These are phyloP conservation scores for Flagelloscypha sp. DNA, from an alignment of 768 basidiomycete species.

Conservation along the genomic window DNA sequence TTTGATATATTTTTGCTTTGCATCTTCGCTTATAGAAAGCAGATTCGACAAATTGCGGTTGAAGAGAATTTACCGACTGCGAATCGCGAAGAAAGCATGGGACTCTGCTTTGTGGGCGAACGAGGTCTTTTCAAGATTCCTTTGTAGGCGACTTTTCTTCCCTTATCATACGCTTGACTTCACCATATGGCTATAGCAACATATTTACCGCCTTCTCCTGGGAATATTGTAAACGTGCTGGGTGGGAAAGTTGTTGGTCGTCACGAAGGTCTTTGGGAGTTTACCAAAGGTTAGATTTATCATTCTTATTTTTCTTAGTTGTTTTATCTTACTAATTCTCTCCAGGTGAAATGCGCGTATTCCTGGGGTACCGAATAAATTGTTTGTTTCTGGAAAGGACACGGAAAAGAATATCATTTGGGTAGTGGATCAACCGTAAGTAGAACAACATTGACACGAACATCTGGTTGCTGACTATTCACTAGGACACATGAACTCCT, in stretches of 20 bases:
- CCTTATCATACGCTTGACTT: not conserved
- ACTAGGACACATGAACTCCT: too few species aligned
- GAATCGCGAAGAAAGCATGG: constrained; percentile 79
- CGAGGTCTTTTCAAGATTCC: constrained; percentile 62
- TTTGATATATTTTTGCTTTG: too few species aligned
- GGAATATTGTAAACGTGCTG: constrained; percentile 53
- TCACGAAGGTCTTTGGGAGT: constrained; percentile 77
- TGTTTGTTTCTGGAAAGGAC: constrained; percentile 76
- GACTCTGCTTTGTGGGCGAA: constrained; percentile 90
- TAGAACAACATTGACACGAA: too few species aligned
- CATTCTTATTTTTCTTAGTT: too few species aligned
- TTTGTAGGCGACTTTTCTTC: constrained; percentile 42
- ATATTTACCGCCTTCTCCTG: constrained; percentile 65
- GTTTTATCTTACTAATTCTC: too few species aligned
- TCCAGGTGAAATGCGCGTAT: constrained; percentile 61
- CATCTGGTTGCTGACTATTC: too few species aligned
- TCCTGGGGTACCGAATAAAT: constrained; percentile 46
- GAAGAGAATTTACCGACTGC: constrained; percentile 62
- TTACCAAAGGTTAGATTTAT: constrained; percentile 88
- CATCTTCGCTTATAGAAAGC: too few species aligned
- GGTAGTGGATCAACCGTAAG: constrained; percentile 67
- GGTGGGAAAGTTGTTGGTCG: constrained; percentile 46
- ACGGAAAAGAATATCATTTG: constrained; percentile 53
- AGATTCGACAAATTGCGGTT: constrained; percentile 64
- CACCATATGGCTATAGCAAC: constrained; percentile 59